phyloP scores from a whole-genome alignment of 1,139 yeast genomes.

The Magnusiomyces magnusii region DNA sequence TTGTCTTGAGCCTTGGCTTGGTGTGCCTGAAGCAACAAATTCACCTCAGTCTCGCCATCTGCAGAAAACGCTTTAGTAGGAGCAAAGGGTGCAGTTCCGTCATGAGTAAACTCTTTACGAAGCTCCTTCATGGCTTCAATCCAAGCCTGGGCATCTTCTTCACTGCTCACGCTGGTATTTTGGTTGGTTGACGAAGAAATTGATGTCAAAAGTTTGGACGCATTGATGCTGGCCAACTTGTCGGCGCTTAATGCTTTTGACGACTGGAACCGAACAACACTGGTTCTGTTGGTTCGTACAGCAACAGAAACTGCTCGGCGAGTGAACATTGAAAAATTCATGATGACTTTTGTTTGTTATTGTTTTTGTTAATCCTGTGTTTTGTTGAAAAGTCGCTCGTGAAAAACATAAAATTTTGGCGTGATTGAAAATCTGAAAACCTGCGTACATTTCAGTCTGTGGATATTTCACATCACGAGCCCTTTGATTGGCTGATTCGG shows the following conservation, averaged over 20 bases:
- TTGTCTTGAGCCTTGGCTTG: slow-evolving; percentile 15
- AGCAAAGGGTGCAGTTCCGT: slow-evolving; percentile 27
- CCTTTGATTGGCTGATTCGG: too few species aligned
- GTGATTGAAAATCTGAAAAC: too few species aligned
- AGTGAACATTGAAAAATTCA: background rate
- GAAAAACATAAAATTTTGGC: too few species aligned
- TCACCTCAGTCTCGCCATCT: slow-evolving; percentile 23
- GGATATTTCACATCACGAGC: too few species aligned
- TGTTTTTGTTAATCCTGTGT: too few species aligned
- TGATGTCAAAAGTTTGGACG: slow-evolving; percentile 16
- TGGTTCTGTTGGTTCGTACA: background rate
- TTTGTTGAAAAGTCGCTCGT: too few species aligned
- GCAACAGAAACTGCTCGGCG: background rate
- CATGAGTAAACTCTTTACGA: slow-evolving; percentile 39
- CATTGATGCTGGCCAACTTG: slow-evolving; percentile 8
- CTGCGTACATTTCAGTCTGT: too few species aligned
- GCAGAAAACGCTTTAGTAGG: slow-evolving; percentile 32
- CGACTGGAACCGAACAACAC: background rate
- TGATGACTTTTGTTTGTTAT: background rate
- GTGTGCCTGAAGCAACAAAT: slow-evolving; percentile 21
- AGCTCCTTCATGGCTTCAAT: slow-evolving; percentile 51
- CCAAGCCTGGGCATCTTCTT: slow-evolving; percentile 61
- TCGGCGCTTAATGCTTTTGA: background rate
- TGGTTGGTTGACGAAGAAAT: slow-evolving; percentile 9
- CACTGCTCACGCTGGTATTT: slow-evolving; percentile 26